Evolutionary conservation across 1,284 basidiomycete species (phyloP).

Genomic region (Chalciporus sp.): DNA sequence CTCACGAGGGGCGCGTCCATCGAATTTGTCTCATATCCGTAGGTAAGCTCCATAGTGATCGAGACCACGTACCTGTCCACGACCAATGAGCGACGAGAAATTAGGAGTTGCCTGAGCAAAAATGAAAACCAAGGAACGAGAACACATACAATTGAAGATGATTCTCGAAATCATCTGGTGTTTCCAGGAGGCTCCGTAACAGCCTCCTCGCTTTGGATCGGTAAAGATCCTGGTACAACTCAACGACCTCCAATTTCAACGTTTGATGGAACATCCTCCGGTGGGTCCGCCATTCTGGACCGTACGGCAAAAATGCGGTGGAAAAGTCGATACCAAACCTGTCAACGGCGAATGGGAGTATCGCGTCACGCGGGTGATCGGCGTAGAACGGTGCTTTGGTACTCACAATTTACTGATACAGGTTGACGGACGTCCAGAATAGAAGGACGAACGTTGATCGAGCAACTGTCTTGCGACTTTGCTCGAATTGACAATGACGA

Average conservation of each 20-base stretch:
- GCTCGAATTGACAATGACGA: slow-evolving; percentile 32
- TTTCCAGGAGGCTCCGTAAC: slow-evolving; percentile 21
- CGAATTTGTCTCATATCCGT: slow-evolving; percentile 31
- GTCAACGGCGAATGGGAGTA: not conserved
- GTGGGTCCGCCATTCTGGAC: slow-evolving; percentile 32
- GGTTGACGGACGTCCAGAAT: slow-evolving; percentile 32
- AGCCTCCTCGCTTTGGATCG: slow-evolving; percentile 26
- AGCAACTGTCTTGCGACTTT: slow-evolving; percentile 31
- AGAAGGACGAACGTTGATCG: slow-evolving; percentile 31
- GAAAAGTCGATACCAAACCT: slow-evolving; percentile 36
- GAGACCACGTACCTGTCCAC: slow-evolving; percentile 31
- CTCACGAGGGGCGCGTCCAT: slow-evolving; percentile 32
- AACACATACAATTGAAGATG: slow-evolving; percentile 27
- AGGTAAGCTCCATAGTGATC: slow-evolving; percentile 34
- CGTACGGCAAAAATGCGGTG: slow-evolving; percentile 35
- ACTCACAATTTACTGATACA: slow-evolving; percentile 29
- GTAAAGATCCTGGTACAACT: slow-evolving; percentile 24
- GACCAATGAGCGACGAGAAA: not conserved
- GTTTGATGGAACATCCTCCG: slow-evolving; percentile 34
- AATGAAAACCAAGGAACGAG: not conserved
- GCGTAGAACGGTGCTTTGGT: no score
- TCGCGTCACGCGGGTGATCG: not conserved
- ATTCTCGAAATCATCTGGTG: slow-evolving; percentile 23
- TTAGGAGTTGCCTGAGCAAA: not conserved
- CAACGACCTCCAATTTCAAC: slow-evolving; percentile 22